phyloP scores from a whole-genome alignment of 2,329 filamentous ascomycete species.

The Venturia effusa region DNA sequence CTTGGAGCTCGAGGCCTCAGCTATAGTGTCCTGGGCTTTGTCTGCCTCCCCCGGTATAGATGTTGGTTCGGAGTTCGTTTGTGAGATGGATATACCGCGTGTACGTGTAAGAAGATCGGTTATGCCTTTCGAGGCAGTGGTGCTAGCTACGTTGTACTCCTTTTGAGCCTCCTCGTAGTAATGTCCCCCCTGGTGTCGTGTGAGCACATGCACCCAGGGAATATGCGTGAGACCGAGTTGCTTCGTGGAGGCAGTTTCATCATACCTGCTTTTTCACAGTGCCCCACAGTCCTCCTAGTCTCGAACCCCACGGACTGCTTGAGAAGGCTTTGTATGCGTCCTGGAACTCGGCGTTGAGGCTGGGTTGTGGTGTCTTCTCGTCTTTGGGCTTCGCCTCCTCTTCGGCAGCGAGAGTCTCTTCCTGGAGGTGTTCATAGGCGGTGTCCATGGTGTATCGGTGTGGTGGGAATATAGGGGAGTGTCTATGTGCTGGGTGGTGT shows the following conservation, averaged over 20 bases:
- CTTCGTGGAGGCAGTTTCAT: slow-evolving; percentile 3
- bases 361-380: slow-evolving; percentile 25
- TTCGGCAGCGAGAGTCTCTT: slow-evolving; percentile 53
- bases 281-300: slow-evolving; percentile 78
- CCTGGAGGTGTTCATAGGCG: slow-evolving; percentile 92
- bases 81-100: slow-evolving; percentile 56
- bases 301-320: slow-evolving; percentile 80
- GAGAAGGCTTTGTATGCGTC: slow-evolving; percentile 93
- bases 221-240: background rate
- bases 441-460: slow-evolving; percentile 60
- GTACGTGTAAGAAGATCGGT: slow-evolving; percentile 65
- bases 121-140: slow-evolving; percentile 73
- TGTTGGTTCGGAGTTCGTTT: slow-evolving; percentile 5
- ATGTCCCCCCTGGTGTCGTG: slow-evolving; percentile 56
- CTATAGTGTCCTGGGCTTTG: background rate
- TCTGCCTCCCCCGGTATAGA: background rate
- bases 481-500: background rate
- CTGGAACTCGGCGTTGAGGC: slow-evolving; percentile 80
- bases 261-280: slow-evolving; percentile 85
- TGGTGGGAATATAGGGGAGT: background rate
- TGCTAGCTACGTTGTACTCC: slow-evolving; percentile 67
- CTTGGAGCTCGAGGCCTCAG: background rate
- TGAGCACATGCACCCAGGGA: background rate
- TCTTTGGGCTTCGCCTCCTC: slow-evolving; percentile 29
- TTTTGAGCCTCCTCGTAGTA: slow-evolving; percentile 77